A percentile compares a stretch with the other conserved stretches of the same genome.
Conservation (phyloP, 306 rosid genomes). For the Gillenia trifoliata region DNA sequence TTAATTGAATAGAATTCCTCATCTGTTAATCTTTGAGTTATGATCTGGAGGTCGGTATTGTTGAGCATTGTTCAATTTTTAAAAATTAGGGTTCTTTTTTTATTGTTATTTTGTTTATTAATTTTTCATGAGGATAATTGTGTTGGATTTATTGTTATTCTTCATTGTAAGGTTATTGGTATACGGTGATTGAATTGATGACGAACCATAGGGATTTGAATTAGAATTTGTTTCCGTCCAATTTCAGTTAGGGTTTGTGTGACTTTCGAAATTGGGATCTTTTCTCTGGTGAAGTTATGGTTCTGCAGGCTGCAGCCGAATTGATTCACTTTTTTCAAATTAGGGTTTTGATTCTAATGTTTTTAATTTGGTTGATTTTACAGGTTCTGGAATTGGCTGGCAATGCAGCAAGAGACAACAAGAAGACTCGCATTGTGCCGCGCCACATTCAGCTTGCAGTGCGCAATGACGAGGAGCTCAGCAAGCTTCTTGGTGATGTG, state of each 20-base stretch:
- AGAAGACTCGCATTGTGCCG: conserved; percentile 88
- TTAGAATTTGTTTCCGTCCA: not conserved
- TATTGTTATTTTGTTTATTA: too few relatives aligned
- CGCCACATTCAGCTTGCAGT: conserved; percentile 83
- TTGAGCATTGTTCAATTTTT: not conserved
- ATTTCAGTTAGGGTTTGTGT: not conserved
- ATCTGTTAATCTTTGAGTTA: not conserved
- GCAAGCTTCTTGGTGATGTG: conserved; percentile 86
- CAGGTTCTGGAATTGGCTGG: conserved; percentile 93
- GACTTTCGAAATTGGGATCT: not conserved
- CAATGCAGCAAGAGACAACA: conserved; percentile 88
- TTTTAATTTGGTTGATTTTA: not conserved
- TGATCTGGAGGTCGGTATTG: not conserved
- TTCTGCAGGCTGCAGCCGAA: not conserved
- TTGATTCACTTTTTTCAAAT: not conserved
- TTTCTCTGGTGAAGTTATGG: not conserved
- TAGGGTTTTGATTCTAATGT: not conserved
- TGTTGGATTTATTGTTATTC: not conserved
- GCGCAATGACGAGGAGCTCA: conserved; percentile 78
- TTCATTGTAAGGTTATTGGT: not conserved
- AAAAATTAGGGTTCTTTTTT: not conserved
- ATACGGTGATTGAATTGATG: not conserved
- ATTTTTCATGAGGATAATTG: not conserved
- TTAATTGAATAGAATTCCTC: not conserved
- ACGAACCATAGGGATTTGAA: not conserved